These are phyloP conservation scores for Cryptococcus floricola DNA, from an alignment of 1,284 basidiomycete genomes.

Conservation along the genomic window DNA sequence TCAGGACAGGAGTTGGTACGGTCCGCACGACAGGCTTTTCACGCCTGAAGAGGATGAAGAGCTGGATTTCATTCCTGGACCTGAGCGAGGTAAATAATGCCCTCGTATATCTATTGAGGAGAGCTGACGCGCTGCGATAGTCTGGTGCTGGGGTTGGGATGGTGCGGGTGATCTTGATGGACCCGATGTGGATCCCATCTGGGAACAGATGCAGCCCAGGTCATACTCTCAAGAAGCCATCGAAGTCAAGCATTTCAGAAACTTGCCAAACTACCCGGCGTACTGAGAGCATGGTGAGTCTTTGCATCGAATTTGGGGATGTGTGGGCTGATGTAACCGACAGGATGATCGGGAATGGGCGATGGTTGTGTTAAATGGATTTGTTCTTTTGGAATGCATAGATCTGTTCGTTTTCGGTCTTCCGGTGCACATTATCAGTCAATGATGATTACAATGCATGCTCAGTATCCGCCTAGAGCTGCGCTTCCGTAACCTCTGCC, in stretches of 20 bases:
- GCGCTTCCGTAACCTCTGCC: background rate
- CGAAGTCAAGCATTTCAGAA: conserved; percentile 68
- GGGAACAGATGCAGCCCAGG: conserved; percentile 76
- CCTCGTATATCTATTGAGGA: background rate
- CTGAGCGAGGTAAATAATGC: conserved; percentile 68
- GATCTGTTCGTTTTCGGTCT: background rate
- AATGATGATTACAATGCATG: background rate
- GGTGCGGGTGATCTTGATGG: conserved; percentile 93
- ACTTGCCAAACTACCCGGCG: conserved; percentile 20
- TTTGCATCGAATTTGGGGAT: too few species aligned
- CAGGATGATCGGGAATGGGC: background rate
- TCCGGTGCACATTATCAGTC: background rate
- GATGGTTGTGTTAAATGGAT: background rate
- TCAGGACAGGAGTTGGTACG: conserved; percentile 88
- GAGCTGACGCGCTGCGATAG: conserved; percentile 50
- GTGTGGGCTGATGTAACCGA: background rate
- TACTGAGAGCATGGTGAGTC: background rate
- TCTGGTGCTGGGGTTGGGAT: conserved; percentile 99
- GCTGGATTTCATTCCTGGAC: conserved; percentile 71
- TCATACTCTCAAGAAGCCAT: conserved; percentile 62
- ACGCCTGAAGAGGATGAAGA: conserved; percentile 75
- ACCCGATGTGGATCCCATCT: conserved; percentile 87
- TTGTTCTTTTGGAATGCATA: background rate
- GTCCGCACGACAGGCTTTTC: conserved; percentile 89
- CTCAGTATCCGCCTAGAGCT: background rate